Percentiles rank a stretch among this genome's conserved stretches.
Conservation (phyloP, 139 green algal genomes). For the Tetradesmus lagerheimii region DNA sequence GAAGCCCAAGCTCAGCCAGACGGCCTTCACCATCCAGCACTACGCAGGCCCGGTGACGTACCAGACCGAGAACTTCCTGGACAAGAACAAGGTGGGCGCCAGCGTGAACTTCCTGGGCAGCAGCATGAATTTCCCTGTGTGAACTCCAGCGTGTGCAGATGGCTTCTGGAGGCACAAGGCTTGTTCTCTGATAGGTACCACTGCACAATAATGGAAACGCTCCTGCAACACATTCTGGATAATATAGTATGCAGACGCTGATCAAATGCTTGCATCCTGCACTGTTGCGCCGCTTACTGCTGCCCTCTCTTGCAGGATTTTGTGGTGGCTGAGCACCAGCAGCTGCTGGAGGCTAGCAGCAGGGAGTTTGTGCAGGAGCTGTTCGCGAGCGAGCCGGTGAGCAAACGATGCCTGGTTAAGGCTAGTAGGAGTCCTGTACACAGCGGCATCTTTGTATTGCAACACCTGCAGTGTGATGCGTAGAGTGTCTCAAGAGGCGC, state of each 20-base stretch:
- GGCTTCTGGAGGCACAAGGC: no score
- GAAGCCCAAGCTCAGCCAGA: slow-evolving; percentile 89
- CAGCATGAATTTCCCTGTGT: not conserved
- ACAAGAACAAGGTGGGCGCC: slow-evolving; percentile 50
- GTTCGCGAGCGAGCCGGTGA: slow-evolving; percentile 33
- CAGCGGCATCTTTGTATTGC: no score
- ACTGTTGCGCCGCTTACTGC: no score
- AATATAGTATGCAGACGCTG: no score
- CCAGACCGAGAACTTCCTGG: slow-evolving; percentile 62
- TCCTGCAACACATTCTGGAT: no score
- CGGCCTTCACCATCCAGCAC: slow-evolving; percentile 96
- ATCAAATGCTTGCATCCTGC: no score
- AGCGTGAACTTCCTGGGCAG: not conserved
- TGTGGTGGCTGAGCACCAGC: slow-evolving; percentile 97
- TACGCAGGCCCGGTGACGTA: slow-evolving; percentile 94
- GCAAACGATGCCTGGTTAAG: no score
- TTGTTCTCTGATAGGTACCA: no score
- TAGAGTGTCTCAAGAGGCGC: not conserved
- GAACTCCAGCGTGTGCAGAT: not conserved
- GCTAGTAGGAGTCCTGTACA: not conserved
- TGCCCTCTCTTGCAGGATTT: slow-evolving; percentile 90
- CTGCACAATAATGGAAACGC: no score
- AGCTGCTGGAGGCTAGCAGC: slow-evolving; percentile 79
- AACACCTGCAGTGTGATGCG: no score
- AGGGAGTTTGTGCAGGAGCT: slow-evolving; percentile 75